A percentile compares a stretch with the other conserved stretches of the same genome.
Conservation (phyloP, 2,329 filamentous ascomycete genomes). For the Calonectria honghensis region DNA sequence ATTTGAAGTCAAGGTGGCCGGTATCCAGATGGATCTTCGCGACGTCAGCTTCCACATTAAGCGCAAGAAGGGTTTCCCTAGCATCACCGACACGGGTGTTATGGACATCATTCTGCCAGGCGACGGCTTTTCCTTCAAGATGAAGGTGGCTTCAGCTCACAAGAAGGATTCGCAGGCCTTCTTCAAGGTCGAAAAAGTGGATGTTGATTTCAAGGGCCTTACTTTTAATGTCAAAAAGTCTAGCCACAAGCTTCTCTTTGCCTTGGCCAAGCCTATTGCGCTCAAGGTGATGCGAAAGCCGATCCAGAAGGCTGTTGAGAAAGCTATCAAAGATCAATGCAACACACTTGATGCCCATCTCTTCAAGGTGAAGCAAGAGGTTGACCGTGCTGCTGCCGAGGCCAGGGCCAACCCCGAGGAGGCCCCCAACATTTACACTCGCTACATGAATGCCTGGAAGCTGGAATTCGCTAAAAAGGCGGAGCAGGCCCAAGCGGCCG, state of each 20-base stretch:
- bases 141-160: conserved; percentile 89
- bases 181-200: conserved; percentile 94
- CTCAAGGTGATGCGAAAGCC: conserved; percentile 89
- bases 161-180: conserved; percentile 86
- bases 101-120: conserved; percentile 92
- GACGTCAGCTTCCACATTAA: conserved; percentile 97
- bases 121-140: conserved; percentile 91
- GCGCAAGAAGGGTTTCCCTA: conserved; percentile 94
- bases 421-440: conserved; percentile 88
- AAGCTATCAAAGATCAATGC: conserved; percentile 90
- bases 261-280: conserved; percentile 89
- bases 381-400: conserved; percentile 81
- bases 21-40: conserved; percentile 92
- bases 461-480: conserved; percentile 84
- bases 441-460: conserved; percentile 86
- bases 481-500: conserved; percentile 80
- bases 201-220: conserved; percentile 87
- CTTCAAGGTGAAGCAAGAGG: conserved; percentile 88
- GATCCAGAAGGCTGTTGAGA: conserved; percentile 91
- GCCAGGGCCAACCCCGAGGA: conserved; percentile 77
- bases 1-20: conserved; percentile 87
- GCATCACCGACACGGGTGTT: conserved; percentile 89
- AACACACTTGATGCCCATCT: conserved; percentile 82
- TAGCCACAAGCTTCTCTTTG: conserved; percentile 94
- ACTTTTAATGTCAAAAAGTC: conserved; percentile 95